Evolutionary conservation across 768 basidiomycete species (phyloP).

Genomic region (Leccinum olivaceopallidum): DNA sequence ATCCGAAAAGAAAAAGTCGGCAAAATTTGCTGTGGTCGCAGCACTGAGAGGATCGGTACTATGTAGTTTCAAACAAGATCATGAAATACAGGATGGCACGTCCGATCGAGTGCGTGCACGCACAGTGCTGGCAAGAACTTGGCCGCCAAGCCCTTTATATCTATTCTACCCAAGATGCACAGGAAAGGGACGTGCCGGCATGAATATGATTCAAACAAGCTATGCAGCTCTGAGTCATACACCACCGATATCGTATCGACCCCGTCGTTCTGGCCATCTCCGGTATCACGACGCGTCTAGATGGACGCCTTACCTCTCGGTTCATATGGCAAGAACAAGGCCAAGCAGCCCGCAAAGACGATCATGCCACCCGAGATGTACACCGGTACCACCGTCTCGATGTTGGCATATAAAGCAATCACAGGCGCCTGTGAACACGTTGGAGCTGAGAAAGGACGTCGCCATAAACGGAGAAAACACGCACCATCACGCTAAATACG

Average conservation of each 20-base stretch:
- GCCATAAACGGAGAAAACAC: not conserved
- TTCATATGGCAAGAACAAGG: slow-evolving; percentile 70
- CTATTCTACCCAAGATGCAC: too few species aligned
- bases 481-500: slow-evolving; percentile 68
- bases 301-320: slow-evolving; percentile 73
- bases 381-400: slow-evolving; percentile 65
- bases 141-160: too few species aligned
- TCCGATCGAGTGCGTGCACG: too few species aligned
- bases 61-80: too few species aligned
- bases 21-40: too few species aligned
- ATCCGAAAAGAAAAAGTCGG: too few species aligned
- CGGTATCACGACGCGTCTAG: slow-evolving; percentile 31
- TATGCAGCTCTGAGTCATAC: not conserved
- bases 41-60: too few species aligned
- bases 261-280: not conserved
- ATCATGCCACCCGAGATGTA: slow-evolving; percentile 70
- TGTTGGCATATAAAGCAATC: slow-evolving; percentile 68
- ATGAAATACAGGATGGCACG: too few species aligned
- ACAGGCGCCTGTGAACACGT: slow-evolving; percentile 55
- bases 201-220: not conserved
- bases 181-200: too few species aligned
- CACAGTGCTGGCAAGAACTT: too few species aligned
- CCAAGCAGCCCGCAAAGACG: slow-evolving; percentile 57
- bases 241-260: not conserved
- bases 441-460: not conserved